Base-by-base conservation (phyloP, 2,329 filamentous ascomycete genomes). In the Colletotrichum sp. region DNA sequence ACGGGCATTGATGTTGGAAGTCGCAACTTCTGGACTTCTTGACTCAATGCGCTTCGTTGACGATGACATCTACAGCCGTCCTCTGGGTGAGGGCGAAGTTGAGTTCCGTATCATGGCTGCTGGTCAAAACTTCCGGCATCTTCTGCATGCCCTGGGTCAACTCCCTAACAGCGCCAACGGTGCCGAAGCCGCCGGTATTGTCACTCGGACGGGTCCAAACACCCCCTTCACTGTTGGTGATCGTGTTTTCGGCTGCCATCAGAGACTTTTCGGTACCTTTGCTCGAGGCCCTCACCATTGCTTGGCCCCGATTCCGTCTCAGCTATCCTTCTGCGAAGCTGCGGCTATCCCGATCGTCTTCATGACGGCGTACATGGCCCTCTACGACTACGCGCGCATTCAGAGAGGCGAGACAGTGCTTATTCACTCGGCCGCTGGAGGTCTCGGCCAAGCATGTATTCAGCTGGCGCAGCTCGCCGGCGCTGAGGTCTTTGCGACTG, bases 401-500 rank as follows among this genome's bases (percentile, higher is more conserved):
- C 26, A 78, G 75, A 30, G 69, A 59, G 9, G 77, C 0, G 67
- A 83, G 48, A 73, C 66, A 0, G 76, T 84, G 0, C 78, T 84
- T 2, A 80, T 84, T 30, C 82, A 83, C 57, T 77, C 79, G 2
- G 82, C 79, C 1, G 77, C 77, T 3, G 82, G 82, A 7, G 80
- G 81, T 7, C 77, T 81, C 0, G 83, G 83, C 1, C 79, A 79
- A 43, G 79, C 79, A 2, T 80, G 80, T 2, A 55, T 83, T 2
- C 73, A 78, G 76, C 61, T 85, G n/a, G 79, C 79, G 0, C 77
- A 79, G 28, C 78, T 80, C 69, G 70, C 81, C 0, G 83, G 81
- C 5, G 81, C 83, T 1, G 79, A 84, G 21, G 77, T 87, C 12
- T 86, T 81, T 59, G 78, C 77, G 1, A 86, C 84, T 0, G 83